Conservation (phyloP, 495 filamentous ascomycete genomes). For the Aspergillus egyptiacus region DNA sequence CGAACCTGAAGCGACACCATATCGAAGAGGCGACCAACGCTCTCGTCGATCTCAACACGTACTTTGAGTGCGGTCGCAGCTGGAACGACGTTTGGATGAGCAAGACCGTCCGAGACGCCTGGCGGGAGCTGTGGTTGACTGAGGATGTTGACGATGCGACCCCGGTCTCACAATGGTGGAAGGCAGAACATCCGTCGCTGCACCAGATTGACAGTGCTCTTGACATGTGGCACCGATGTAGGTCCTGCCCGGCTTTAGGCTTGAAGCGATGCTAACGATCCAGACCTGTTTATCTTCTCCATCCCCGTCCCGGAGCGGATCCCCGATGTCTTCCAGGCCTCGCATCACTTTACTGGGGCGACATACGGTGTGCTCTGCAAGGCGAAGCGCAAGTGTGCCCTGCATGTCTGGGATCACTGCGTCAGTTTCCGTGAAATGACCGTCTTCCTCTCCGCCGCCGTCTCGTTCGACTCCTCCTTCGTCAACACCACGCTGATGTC, state of each 20-base stretch:
- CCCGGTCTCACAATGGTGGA: slow-evolving; percentile 46
- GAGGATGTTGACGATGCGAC: slow-evolving; percentile 47
- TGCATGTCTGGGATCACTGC: slow-evolving; percentile 63
- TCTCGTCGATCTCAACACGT: slow-evolving; percentile 53
- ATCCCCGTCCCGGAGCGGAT: slow-evolving; percentile 57
- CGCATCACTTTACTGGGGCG: slow-evolving; percentile 56
- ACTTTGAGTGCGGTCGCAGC: slow-evolving; percentile 51
- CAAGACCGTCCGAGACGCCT: slow-evolving; percentile 48
- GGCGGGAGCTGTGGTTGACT: slow-evolving; percentile 55
- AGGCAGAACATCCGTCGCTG: slow-evolving; percentile 52
- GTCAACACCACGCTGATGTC: slow-evolving; percentile 32
- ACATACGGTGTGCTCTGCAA: slow-evolving; percentile 62
- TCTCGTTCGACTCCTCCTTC: slow-evolving; percentile 49
- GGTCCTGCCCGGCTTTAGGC: neutral
- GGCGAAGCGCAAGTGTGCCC: slow-evolving; percentile 51
- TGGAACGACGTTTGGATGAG: slow-evolving; percentile 60
- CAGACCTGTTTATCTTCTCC: slow-evolving; percentile 58
- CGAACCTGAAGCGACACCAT: slow-evolving; percentile 40
- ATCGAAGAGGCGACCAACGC: slow-evolving; percentile 51
- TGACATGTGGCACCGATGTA: slow-evolving; percentile 53
- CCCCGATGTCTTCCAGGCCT: slow-evolving; percentile 58
- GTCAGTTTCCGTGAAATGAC: slow-evolving; percentile 59
- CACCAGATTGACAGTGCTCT: slow-evolving; percentile 49
- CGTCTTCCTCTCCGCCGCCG: slow-evolving; percentile 22
- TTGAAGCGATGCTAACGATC: neutral